A percentile compares a stretch with the other conserved stretches of the same genome.
Conservation (phyloP, 257 asterid genomes). For the Perilla frutescens region DNA sequence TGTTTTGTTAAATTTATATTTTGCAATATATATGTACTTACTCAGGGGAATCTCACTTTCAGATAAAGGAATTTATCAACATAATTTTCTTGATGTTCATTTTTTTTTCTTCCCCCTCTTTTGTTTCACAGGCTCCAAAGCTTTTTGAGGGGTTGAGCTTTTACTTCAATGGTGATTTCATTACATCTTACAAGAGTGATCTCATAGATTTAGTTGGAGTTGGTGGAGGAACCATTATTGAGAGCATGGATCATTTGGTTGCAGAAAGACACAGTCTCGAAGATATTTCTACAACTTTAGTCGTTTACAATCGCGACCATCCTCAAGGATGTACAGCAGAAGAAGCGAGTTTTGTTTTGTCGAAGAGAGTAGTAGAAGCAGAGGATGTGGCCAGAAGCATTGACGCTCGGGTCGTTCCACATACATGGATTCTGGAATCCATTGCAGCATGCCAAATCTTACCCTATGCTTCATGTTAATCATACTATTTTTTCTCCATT, state of each 20-base stretch:
- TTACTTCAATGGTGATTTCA: conserved; percentile 64
- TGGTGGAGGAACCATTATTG: conserved; percentile 71
- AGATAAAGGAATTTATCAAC: background rate
- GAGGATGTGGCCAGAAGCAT: conserved; percentile 44
- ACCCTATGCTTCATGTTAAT: conserved; percentile 36
- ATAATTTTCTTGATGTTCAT: background rate
- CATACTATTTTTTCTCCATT: background rate
- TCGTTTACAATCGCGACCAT: conserved; percentile 60
- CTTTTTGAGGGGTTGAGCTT: conserved; percentile 69
- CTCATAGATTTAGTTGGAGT: conserved; percentile 59
- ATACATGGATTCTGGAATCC: conserved; percentile 92
- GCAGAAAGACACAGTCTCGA: conserved; percentile 27
- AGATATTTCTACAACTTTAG: conserved; percentile 33
- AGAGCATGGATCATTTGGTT: conserved; percentile 47
- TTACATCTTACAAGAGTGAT: conserved; percentile 64
- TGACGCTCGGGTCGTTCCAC: conserved; percentile 54
- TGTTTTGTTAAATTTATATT: background rate
- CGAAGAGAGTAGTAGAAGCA: conserved; percentile 55
- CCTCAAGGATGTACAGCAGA: conserved; percentile 43
- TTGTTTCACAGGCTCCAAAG: conserved; percentile 66
- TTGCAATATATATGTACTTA: background rate
- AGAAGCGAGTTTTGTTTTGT: conserved; percentile 44
- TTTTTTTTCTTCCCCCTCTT: background rate
- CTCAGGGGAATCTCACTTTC: too few relatives aligned
- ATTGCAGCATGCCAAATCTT: conserved; percentile 67